These are phyloP conservation scores for Apiotrichum veenhuisii DNA, from an alignment of 1,284 basidiomycete species.

Conservation along the genomic window DNA sequence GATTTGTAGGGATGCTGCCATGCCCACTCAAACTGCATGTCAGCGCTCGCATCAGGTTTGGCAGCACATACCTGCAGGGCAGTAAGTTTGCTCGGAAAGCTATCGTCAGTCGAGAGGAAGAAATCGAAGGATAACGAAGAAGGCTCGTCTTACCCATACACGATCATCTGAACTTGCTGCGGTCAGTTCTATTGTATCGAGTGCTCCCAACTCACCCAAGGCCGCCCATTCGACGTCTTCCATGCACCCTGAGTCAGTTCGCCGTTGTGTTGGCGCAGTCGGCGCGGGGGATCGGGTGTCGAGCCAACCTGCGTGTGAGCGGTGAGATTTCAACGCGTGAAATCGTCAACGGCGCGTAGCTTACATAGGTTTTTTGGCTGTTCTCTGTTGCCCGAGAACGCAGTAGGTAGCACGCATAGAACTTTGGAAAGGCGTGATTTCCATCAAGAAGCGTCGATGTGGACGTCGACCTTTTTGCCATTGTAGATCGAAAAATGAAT, in stretches of 20 bases:
- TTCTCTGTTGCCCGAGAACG: slow-evolving; percentile 61
- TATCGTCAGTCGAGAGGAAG: slow-evolving; percentile 15
- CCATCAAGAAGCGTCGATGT: slow-evolving; percentile 49
- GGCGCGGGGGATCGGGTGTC: slow-evolving; percentile 71
- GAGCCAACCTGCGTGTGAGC: slow-evolving; percentile 65
- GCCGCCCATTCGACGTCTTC: slow-evolving; percentile 66
- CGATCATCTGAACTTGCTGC: slow-evolving; percentile 73
- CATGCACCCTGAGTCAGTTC: slow-evolving; percentile 69
- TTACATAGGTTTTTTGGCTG: slow-evolving; percentile 58
- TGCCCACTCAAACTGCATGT: slow-evolving; percentile 77
- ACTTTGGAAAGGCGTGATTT: slow-evolving; percentile 64
- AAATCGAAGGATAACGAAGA: too few relatives aligned
- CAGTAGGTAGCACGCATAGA: slow-evolving; percentile 86
- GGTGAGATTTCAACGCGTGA: too few relatives aligned
- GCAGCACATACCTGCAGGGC: slow-evolving; percentile 56
- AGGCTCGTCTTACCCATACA: slow-evolving; percentile 55
- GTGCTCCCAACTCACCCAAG: slow-evolving; percentile 68
- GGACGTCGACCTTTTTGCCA: slow-evolving; percentile 20
- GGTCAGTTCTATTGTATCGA: not conserved
- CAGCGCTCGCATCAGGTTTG: not conserved
- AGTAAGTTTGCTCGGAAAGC: slow-evolving; percentile 78
- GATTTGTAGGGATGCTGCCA: slow-evolving; percentile 69
- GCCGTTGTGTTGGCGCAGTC: slow-evolving; percentile 83
- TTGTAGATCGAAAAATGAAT: too few relatives aligned
- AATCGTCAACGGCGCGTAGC: not conserved